phyloP scores from a whole-genome alignment of 2,329 filamentous ascomycete species.

The Bipolaris sorokiniana region DNA sequence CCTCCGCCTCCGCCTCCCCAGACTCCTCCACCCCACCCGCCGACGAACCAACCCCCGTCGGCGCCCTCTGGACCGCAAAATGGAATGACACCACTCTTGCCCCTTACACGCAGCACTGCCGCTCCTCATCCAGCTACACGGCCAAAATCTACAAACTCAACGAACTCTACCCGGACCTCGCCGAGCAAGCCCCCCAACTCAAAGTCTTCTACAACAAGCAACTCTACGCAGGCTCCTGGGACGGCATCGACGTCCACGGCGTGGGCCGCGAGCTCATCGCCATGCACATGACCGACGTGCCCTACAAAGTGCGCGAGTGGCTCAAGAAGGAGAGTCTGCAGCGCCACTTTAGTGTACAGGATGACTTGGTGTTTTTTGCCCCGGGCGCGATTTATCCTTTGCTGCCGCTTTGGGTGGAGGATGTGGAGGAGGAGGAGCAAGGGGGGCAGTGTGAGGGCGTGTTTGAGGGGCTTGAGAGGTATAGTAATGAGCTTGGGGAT shows the following conservation, averaged over 20 bases:
- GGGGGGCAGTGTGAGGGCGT: conserved; percentile 49
- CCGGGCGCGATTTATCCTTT: conserved; percentile 60
- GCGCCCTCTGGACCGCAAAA: conserved; percentile 40
- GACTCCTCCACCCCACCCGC: conserved; percentile 11
- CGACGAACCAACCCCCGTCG: conserved; percentile 38
- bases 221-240: conserved; percentile 59
- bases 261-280: conserved; percentile 56
- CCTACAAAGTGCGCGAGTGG: conserved; percentile 54
- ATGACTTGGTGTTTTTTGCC: conserved; percentile 59
- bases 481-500: conserved; percentile 37
- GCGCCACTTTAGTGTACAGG: conserved; percentile 49
- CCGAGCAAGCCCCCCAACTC: conserved; percentile 40
- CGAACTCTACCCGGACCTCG: conserved; percentile 43
- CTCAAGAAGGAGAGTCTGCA: conserved; percentile 55
- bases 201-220: conserved; percentile 48
- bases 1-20: not conserved
- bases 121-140: conserved; percentile 23
- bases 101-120: conserved; percentile 33
- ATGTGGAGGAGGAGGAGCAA: conserved; percentile 36
- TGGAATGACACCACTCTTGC: conserved; percentile 34
- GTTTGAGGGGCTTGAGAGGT: conserved; percentile 43
- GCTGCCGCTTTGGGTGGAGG: conserved; percentile 59
- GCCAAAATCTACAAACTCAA: conserved; percentile 41
- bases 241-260: conserved; percentile 60
- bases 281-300: conserved; percentile 57